A percentile compares a stretch with the other conserved stretches of the same genome.
phyloP scores from a whole-genome alignment of 345 rosid species.

The Tarenaya hassleriana region DNA sequence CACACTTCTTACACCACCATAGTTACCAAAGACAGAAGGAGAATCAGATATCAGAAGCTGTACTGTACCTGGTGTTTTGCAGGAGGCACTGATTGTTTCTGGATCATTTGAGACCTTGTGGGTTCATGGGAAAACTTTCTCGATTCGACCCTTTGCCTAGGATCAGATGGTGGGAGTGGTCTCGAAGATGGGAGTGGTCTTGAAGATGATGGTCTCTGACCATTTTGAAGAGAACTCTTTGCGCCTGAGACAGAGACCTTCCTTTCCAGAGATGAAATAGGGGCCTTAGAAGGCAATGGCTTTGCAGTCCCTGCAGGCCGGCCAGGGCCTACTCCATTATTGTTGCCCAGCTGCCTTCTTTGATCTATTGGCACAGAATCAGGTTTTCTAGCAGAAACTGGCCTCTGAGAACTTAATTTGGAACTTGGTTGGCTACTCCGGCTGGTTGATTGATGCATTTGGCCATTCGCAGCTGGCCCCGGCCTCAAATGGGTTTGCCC shows the following conservation, averaged over 20 bases:
- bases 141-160: constrained; percentile 45
- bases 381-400: constrained; percentile 35
- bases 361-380: constrained; percentile 29
- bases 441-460: constrained; percentile 27
- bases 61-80: constrained; percentile 45
- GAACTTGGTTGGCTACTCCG: constrained; percentile 36
- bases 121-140: constrained; percentile 41
- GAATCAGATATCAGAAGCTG: neutral
- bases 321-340: constrained; percentile 46
- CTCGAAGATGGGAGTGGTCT: constrained; percentile 46
- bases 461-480: constrained; percentile 30
- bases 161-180: constrained; percentile 35
- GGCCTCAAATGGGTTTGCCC: constrained; percentile 26
- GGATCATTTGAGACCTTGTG: constrained; percentile 27
- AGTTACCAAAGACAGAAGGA: neutral
- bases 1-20: neutral
- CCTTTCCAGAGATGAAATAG: constrained; percentile 34
- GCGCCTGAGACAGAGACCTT: constrained; percentile 29
- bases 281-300: constrained; percentile 35
- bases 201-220: constrained; percentile 37
- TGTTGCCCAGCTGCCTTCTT: constrained; percentile 45
- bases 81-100: constrained; percentile 37
- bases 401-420: constrained; percentile 33
- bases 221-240: constrained; percentile 33
- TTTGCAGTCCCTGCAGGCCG: constrained; percentile 39